Base-by-base conservation (phyloP, 371 early-diverging fungal species). In the Saksenaea oblongispora region DNA sequence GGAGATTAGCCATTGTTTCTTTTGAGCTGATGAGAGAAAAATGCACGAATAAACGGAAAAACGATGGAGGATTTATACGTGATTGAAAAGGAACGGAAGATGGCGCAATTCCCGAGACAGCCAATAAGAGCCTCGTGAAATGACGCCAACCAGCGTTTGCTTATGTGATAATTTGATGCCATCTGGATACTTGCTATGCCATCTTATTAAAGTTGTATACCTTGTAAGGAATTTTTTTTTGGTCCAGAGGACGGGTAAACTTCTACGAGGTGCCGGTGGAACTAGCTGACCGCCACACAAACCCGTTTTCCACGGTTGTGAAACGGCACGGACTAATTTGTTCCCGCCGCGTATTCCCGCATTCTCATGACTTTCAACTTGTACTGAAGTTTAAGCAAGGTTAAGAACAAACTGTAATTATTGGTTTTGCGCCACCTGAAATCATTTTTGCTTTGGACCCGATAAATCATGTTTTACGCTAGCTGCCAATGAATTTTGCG, bases 1-100 rank as follows among this genome's bases (percentile, higher is more conserved):
- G 91, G 63, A 84, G 13, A 80, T 88, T 87, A 27, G 84, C 73
- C 84, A 84, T 86, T 56, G 17, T 18, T 18, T 11, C n/a, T n/a
- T n/a, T 31, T 5, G 13, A 22, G 28, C 17, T 15, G 58, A 53
- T 3, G 31, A 35, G 8, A 14, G 15, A 47, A 22, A 47, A 18
- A 22, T n/a, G 42, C 22, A 22, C 10, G 11, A 47, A 18, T 0
- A 22, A 47, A 11, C 51, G 22, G 22, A 10, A 44, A 22, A 18
- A 17, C 3, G 51, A 47, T 7, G 22, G 51, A 10, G 51, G 10
- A 47, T 47, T 47, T 47, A 47, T 47, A 47, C 24, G 26, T 5
- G 22, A 47, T 47, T 22, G 31, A 47, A 2, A 2, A 10, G 24
- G 18, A 47, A 26, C 51, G 51, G 22, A 47, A 47, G 10, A 47